phyloP scores from a whole-genome alignment of 2,329 filamentous ascomycete genomes.

The Chrysoporthe cubensis region DNA sequence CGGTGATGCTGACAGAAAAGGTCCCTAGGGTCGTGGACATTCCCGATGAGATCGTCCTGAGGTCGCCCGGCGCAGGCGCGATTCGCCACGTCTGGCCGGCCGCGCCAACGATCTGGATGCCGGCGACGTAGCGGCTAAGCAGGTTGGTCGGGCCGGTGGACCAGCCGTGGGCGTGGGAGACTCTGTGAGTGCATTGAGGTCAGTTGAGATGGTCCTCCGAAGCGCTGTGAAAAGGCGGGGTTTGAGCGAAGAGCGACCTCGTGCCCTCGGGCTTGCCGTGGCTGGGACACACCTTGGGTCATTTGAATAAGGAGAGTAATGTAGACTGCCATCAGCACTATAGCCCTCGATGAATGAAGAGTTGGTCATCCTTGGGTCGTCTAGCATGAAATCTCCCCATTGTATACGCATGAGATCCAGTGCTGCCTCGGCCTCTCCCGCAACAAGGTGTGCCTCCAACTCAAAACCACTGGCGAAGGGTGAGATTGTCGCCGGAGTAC shows the following conservation, averaged over 20 bases:
- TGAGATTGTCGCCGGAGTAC: slow-evolving; percentile 39
- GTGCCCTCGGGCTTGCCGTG: not conserved
- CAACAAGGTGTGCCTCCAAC: slow-evolving; percentile 39
- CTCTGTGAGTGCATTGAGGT: not conserved
- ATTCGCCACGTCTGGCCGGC: slow-evolving; percentile 43
- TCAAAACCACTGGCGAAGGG: slow-evolving; percentile 42
- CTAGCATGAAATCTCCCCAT: slow-evolving; percentile 55
- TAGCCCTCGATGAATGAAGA: slow-evolving; percentile 57
- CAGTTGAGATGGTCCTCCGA: not conserved
- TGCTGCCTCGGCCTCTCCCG: slow-evolving; percentile 31
- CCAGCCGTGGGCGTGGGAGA: slow-evolving; percentile 44
- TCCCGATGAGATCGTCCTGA: slow-evolving; percentile 33
- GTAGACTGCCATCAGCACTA: slow-evolving; percentile 46
- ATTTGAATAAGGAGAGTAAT: slow-evolving; percentile 54
- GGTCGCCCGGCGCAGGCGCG: slow-evolving; percentile 44
- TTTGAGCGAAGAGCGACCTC: not conserved
- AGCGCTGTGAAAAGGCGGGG: no score
- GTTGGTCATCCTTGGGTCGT: slow-evolving; percentile 57
- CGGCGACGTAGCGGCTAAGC: slow-evolving; percentile 46
- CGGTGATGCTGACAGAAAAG: slow-evolving; percentile 22
- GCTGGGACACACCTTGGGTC: slow-evolving; percentile 34
- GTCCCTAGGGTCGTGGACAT: slow-evolving; percentile 23
- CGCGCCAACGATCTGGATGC: slow-evolving; percentile 43
- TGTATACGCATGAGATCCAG: slow-evolving; percentile 37
- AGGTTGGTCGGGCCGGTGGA: slow-evolving; percentile 40